phyloP scores from a whole-genome alignment of 2,329 filamentous ascomycete species.

The Fusarium sp. region DNA sequence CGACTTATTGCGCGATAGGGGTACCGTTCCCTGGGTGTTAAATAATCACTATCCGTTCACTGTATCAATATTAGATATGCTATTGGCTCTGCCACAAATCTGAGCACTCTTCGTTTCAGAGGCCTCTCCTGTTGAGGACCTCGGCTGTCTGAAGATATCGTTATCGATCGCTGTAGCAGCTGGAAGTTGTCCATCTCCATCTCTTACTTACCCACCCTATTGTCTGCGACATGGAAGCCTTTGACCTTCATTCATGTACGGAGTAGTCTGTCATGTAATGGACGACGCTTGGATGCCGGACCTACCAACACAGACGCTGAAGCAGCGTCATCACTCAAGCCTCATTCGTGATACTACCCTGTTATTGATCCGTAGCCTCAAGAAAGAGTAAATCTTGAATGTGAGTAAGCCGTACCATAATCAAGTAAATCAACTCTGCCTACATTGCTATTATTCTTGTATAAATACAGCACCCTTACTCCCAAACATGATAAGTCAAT shows the following conservation, averaged over 20 bases:
- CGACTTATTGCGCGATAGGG: background rate
- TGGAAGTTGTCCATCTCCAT: too few relatives aligned
- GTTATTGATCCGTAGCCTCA: too few relatives aligned
- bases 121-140: background rate
- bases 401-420: too few relatives aligned
- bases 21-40: background rate
- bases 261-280: background rate
- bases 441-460: conserved; percentile 4
- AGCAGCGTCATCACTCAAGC: conserved; percentile 22
- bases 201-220: background rate
- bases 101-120: conserved; percentile 13
- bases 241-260: background rate
- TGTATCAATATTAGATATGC: background rate
- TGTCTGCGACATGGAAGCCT: background rate
- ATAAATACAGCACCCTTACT: background rate
- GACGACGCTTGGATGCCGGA: conserved; percentile 13
- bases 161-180: background rate
- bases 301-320: background rate
- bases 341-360: conserved; percentile 4
- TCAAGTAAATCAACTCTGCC: conserved; percentile 1
- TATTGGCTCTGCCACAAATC: background rate
- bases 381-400: too few relatives aligned
- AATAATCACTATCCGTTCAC: background rate
- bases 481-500: background rate
- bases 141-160: background rate